Percentiles rank a stretch among this genome's conserved stretches.
Conservation (phyloP, 2,329 filamentous ascomycete species). For the Stagonosporopsis rhizophila region DNA sequence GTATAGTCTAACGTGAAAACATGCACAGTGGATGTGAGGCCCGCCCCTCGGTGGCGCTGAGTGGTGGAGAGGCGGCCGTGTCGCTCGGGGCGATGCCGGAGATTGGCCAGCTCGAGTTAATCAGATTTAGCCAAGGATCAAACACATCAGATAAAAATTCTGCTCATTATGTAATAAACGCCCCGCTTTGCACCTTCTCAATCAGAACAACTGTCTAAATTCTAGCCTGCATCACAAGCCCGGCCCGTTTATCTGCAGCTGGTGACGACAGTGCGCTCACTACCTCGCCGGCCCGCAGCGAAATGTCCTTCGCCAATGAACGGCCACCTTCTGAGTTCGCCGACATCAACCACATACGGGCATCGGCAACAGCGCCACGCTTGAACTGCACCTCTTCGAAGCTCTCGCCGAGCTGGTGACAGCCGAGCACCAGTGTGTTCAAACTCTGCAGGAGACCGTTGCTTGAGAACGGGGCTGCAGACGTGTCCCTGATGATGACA, state of each 20-base stretch:
- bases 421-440: conserved; percentile 44
- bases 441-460: conserved; percentile 38
- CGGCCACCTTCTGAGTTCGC: conserved; percentile 43
- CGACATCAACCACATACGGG: conserved; percentile 43
- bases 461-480: conserved; percentile 23
- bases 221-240: conserved; percentile 40
- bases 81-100: conserved; percentile 22
- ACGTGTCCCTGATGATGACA: conserved; percentile 43
- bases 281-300: conserved; percentile 43
- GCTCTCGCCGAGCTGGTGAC: conserved; percentile 46
- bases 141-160: conserved; percentile 43
- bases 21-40: conserved; percentile 23
- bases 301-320: conserved; percentile 46
- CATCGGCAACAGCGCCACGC: conserved; percentile 38
- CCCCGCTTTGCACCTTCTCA: conserved; percentile 17
- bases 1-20: conserved; percentile 27
- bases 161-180: conserved; percentile 29
- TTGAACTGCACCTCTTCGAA: conserved; percentile 50
- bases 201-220: conserved; percentile 29
- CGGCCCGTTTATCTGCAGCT: conserved; percentile 23
- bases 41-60: conserved; percentile 14
- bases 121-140: conserved; percentile 25
- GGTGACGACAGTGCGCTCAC: conserved; percentile 33
- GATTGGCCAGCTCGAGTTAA: conserved; percentile 18
- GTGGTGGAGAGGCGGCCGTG: conserved; percentile 21